Percentiles rank a stretch among this genome's conserved stretches.
phyloP scores from a whole-genome alignment of 306 rosid genomes.

The Luffa acutangula region DNA sequence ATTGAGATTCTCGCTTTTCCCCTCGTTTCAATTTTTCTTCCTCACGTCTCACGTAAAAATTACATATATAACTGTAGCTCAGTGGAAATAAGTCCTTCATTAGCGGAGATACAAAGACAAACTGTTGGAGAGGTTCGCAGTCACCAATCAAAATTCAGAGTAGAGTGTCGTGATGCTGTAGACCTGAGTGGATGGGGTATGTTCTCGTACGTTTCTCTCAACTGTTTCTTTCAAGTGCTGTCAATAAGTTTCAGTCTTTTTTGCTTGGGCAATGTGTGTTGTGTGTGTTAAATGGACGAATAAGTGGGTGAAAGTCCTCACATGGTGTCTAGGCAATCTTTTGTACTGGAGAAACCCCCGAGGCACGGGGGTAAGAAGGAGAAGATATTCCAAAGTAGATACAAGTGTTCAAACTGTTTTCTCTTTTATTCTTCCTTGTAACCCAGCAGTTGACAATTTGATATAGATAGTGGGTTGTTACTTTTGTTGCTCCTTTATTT shows the following conservation, averaged over 20 bases:
- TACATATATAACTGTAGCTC: slow-evolving; percentile 48
- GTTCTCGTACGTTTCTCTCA: slow-evolving; percentile 11
- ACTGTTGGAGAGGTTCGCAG: slow-evolving; percentile 70
- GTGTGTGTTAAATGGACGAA: neutral
- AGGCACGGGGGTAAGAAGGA: neutral
- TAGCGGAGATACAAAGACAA: slow-evolving; percentile 77
- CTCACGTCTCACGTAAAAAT: neutral
- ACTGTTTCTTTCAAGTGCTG: neutral
- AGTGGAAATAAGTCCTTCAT: slow-evolving; percentile 89
- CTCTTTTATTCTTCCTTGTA: neutral
- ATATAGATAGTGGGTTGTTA: neutral
- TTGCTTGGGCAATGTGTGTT: neutral
- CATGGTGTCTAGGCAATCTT: neutral
- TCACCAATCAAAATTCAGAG: slow-evolving; percentile 72
- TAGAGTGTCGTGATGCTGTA: slow-evolving; percentile 85
- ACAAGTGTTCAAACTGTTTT: neutral
- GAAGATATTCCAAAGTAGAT: neutral
- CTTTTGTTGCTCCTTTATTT: neutral
- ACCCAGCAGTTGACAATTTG: neutral
- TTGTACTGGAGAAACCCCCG: neutral
- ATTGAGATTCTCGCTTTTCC: neutral
- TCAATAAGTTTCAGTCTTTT: neutral
- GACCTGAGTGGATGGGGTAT: slow-evolving; percentile 86
- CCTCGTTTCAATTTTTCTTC: neutral
- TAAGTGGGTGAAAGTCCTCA: neutral